These are phyloP conservation scores for Leishmania turanica DNA, from an alignment of 208 protist species.

Conservation along the genomic window DNA sequence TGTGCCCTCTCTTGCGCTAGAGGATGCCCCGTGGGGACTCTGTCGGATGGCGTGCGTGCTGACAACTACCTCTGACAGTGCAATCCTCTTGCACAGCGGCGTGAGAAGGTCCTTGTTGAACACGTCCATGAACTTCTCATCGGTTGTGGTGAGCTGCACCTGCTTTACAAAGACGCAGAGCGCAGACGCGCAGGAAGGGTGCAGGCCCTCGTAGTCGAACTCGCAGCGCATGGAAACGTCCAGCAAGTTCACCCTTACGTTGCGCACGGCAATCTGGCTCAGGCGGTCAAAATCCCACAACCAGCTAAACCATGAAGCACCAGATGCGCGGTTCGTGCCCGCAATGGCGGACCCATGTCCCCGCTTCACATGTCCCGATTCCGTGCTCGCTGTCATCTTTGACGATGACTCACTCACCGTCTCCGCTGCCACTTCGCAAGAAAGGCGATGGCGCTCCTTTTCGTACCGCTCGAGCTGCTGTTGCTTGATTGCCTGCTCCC, in stretches of 20 bases:
- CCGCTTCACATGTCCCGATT: no score
- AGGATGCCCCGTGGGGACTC: neutral
- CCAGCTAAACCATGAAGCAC: slow-evolving; percentile 30
- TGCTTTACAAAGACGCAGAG: slow-evolving; percentile 48
- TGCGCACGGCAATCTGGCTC: slow-evolving; percentile 47
- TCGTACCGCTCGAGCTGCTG: slow-evolving; percentile 65
- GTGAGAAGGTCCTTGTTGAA: slow-evolving; percentile 34
- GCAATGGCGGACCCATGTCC: neutral
- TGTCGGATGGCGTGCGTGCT: slow-evolving; percentile 20
- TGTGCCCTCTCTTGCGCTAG: neutral
- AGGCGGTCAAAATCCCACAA: slow-evolving; percentile 52
- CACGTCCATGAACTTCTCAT: slow-evolving; percentile 50
- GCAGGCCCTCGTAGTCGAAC: slow-evolving; percentile 72
- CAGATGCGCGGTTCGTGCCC: neutral
- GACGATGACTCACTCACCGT: neutral
- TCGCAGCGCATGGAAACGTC: slow-evolving; percentile 64
- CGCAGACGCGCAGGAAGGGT: slow-evolving; percentile 46
- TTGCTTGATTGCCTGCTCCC: slow-evolving; percentile 60
- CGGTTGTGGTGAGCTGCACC: slow-evolving; percentile 45
- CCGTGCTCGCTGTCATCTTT: neutral
- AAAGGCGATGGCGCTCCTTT: slow-evolving; percentile 25
- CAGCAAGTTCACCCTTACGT: slow-evolving; percentile 48
- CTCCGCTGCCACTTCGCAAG: slow-evolving; percentile 1
- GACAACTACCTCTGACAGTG: slow-evolving; percentile 14
- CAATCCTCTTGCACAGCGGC: slow-evolving; percentile 19